Conservation (phyloP, 805 yeast genomes). For the Scheffersomyces spartinae region DNA sequence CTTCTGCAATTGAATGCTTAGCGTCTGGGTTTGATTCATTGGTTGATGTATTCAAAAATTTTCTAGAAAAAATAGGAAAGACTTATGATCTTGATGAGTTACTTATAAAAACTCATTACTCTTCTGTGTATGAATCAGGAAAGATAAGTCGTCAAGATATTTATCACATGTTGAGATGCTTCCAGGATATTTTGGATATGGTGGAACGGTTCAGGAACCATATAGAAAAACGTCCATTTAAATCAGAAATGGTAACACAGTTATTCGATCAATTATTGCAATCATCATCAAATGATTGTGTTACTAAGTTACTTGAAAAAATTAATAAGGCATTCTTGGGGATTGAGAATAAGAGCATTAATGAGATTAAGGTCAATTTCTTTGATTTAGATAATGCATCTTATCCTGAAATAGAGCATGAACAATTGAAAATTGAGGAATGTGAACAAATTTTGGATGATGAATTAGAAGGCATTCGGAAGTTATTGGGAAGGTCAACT, state of each 20-base stretch:
- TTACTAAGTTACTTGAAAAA: slow-evolving; percentile 31
- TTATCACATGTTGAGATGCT: slow-evolving; percentile 17
- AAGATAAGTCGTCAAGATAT: slow-evolving; percentile 22
- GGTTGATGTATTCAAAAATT: slow-evolving; percentile 18
- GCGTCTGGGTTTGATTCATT: slow-evolving; percentile 17
- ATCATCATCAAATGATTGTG: slow-evolving; percentile 15
- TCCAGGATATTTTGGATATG: slow-evolving; percentile 14
- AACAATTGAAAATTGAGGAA: slow-evolving; percentile 24
- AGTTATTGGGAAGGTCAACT: slow-evolving; percentile 41
- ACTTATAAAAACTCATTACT: slow-evolving; percentile 27
- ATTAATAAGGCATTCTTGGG: slow-evolving; percentile 43
- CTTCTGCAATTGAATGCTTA: slow-evolving; percentile 38
- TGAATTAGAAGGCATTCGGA: slow-evolving; percentile 40
- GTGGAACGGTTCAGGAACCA: no score
- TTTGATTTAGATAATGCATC: no score
- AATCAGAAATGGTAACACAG: slow-evolving; percentile 20
- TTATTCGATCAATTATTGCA: slow-evolving; percentile 28
- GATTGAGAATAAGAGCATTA: slow-evolving; percentile 31
- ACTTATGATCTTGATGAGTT: slow-evolving; percentile 20
- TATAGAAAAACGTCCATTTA: slow-evolving; percentile 18
- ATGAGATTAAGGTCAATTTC: slow-evolving; percentile 33
- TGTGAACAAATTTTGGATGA: slow-evolving; percentile 37
- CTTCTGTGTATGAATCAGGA: slow-evolving; percentile 14
- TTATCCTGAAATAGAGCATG: slow-evolving; percentile 22
- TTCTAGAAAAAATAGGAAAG: slow-evolving; percentile 15